phyloP scores from a whole-genome alignment of 352 stramenopile species.

The Phytopythium litorale region DNA sequence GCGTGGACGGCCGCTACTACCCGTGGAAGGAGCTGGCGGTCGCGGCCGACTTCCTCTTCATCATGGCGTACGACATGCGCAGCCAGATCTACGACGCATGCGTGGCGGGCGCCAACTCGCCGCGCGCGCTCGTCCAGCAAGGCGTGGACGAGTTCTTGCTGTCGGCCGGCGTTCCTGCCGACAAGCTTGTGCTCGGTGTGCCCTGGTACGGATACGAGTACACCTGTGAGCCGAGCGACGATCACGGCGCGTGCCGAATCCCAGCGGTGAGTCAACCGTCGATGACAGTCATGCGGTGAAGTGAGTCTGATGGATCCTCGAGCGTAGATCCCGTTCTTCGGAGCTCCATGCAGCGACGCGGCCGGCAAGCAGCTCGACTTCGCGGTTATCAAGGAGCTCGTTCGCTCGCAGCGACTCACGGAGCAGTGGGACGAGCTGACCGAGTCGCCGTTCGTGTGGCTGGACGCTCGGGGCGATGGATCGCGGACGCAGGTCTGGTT shows the following conservation, averaged over 20 bases:
- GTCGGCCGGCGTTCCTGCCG: conserved; percentile 42
- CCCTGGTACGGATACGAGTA: conserved; percentile 93
- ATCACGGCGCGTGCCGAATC: conserved; percentile 25
- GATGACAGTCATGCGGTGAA: background rate
- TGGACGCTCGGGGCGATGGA: conserved; percentile 5
- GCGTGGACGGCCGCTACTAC: conserved; percentile 83
- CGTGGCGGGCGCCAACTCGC: conserved; percentile 82
- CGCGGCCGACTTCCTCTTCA: conserved; percentile 81
- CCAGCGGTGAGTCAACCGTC: conserved; percentile 12
- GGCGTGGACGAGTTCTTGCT: conserved; percentile 77
- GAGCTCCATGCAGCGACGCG: conserved; percentile 74
- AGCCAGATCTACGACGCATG: conserved; percentile 91
- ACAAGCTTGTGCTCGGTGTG: conserved; percentile 87
- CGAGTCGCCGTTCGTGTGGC: conserved; percentile 48
- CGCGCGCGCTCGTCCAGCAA: conserved; percentile 59
- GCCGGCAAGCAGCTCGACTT: conserved; percentile 63
- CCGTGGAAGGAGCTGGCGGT: conserved; percentile 67
- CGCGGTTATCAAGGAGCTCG: conserved; percentile 37
- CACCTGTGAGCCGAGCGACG: conserved; percentile 27
- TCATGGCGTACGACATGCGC: conserved; percentile 94
- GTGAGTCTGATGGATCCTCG: background rate
- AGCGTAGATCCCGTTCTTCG: conserved; percentile 51
- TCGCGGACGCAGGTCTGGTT: conserved; percentile 60
- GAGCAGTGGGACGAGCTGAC: conserved; percentile 53
- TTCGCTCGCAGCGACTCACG: conserved; percentile 17